Percentiles rank a stretch among this genome's conserved stretches.
Evolutionary conservation across 345 rosid genomes (phyloP).

Genomic region (Combretum micranthum): DNA sequence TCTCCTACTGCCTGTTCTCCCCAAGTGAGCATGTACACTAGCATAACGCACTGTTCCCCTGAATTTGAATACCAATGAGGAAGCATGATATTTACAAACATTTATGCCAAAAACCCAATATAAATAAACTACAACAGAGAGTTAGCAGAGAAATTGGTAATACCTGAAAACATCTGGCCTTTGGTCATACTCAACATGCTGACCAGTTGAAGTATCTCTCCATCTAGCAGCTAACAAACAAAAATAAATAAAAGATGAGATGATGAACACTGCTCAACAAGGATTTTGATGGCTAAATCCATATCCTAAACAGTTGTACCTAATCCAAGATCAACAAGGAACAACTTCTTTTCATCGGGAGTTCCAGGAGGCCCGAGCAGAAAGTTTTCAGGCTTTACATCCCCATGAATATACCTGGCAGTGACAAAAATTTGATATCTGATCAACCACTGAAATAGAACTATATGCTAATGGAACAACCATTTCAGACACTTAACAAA

Average conservation of each 20-base stretch:
- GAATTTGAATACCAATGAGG: conserved; percentile 5
- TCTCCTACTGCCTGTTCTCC: conserved; percentile 48
- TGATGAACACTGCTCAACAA: neutral
- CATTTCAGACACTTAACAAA: too few relatives aligned
- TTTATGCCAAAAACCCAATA: neutral
- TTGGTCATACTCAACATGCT: conserved; percentile 22
- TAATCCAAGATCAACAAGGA: conserved; percentile 36
- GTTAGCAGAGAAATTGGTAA: neutral
- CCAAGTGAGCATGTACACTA: conserved; percentile 56
- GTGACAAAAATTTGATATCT: neutral
- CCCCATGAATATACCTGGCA: conserved; percentile 40
- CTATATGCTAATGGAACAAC: too few relatives aligned
- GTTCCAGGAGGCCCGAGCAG: conserved; percentile 32
- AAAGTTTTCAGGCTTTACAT: conserved; percentile 47
- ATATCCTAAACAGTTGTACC: conserved; percentile 4
- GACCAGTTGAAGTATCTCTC: conserved; percentile 19
- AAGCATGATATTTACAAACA: neutral
- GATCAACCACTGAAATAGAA: too few relatives aligned
- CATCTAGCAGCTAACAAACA: conserved; percentile 17
- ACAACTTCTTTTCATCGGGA: conserved; percentile 33
- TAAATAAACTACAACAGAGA: neutral
- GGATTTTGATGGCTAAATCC: neutral
- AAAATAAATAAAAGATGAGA: neutral
- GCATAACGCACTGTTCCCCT: conserved; percentile 67
- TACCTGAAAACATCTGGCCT: conserved; percentile 23